phyloP scores from a whole-genome alignment of 2,329 filamentous ascomycete genomes.

The Beauveria australis region DNA sequence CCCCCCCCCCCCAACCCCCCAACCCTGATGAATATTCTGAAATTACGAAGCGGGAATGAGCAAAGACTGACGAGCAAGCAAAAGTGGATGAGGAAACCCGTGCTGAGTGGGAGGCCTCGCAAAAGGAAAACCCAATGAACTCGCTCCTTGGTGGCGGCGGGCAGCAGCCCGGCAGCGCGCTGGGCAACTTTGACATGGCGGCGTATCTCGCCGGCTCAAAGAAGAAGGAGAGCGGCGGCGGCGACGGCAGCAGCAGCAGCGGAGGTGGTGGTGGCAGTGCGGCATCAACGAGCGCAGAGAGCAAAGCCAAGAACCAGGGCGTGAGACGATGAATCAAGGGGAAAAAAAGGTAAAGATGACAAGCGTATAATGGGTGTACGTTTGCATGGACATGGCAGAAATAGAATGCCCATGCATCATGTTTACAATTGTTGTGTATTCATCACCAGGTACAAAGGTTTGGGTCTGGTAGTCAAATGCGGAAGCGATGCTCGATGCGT shows the following conservation, averaged over 20 bases:
- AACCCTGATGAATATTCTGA: not conserved
- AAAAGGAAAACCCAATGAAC: constrained; percentile 64
- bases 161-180: constrained; percentile 30
- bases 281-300: constrained; percentile 16
- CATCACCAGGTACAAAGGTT: too few relatives aligned
- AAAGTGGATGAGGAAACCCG: constrained; percentile 88
- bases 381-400: too few relatives aligned
- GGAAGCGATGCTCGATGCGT: too few relatives aligned
- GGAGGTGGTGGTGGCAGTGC: not conserved
- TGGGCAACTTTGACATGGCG: constrained; percentile 54
- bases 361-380: too few relatives aligned
- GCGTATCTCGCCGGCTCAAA: constrained; percentile 51
- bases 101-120: constrained; percentile 85
- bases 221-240: constrained; percentile 28
- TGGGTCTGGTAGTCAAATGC: too few relatives aligned
- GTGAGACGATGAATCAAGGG: constrained; percentile 24
- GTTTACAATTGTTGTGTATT: too few relatives aligned
- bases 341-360: not conserved
- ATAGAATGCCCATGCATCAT: too few relatives aligned
- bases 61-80: constrained; percentile 28
- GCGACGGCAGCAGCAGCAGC: constrained; percentile 17
- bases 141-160: constrained; percentile 39
- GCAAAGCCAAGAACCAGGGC: constrained; percentile 31
- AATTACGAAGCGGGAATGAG: not conserved
- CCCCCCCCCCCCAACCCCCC: not conserved